These are phyloP conservation scores for Aspergillus jensenii DNA, from an alignment of 2,329 filamentous ascomycete species.

Conservation along the genomic window DNA sequence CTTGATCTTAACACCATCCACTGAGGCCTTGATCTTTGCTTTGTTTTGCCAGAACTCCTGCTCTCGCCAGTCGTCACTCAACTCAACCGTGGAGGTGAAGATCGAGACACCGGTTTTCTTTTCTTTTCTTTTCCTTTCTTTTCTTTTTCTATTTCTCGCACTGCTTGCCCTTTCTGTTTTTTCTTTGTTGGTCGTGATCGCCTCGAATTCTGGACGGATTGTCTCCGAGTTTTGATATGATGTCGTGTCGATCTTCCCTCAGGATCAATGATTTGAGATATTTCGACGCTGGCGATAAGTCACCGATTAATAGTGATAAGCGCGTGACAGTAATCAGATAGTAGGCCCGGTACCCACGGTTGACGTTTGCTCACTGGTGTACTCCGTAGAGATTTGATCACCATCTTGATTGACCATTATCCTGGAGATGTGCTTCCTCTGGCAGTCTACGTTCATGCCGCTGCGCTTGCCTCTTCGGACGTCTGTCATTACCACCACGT, in stretches of 20 bases:
- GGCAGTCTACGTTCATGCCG: too few species aligned
- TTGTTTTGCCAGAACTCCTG: background rate
- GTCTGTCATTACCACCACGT: too few species aligned
- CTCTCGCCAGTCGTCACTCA: too few species aligned
- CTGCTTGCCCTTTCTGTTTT: too few species aligned
- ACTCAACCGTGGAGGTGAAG: too few species aligned
- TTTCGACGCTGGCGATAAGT: background rate
- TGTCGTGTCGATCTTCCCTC: background rate
- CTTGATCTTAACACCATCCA: constrained; percentile 44
- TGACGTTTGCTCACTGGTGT: background rate
- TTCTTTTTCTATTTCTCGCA: background rate
- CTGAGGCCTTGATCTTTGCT: constrained; percentile 35
- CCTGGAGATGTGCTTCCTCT: too few species aligned
- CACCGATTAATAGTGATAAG: background rate
- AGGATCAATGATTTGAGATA: background rate
- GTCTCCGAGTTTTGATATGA: background rate
- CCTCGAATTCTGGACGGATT: background rate
- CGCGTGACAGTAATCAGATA: too few species aligned
- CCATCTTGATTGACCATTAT: too few species aligned
- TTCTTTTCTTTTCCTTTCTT: background rate
- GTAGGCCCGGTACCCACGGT: background rate
- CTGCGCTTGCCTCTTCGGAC: too few species aligned
- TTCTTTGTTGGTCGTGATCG: background rate
- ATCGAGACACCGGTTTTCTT: background rate
- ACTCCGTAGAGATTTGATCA: too few species aligned